Percentiles rank a stretch among this genome's conserved stretches.
phyloP scores from a whole-genome alignment of 257 asterid species.

The Solanum sejunctum region DNA sequence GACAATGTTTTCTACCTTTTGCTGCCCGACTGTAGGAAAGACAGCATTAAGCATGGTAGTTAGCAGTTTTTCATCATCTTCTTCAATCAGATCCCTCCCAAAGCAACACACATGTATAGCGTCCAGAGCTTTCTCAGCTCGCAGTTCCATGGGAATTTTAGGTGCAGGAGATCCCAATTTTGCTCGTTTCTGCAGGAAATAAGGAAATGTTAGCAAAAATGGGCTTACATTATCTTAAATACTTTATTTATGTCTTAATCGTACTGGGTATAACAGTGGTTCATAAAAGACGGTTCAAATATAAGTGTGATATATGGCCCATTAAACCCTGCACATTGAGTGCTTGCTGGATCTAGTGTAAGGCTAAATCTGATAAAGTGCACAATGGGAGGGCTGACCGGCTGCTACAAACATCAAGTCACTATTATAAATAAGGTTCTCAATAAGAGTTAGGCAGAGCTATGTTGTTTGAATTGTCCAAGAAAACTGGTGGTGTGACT shows the following conservation, averaged over 20 bases:
- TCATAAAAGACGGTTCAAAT: neutral
- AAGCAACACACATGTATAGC: conserved; percentile 72
- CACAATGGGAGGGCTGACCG: neutral
- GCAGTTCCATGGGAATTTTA: conserved; percentile 57
- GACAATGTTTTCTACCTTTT: conserved; percentile 42
- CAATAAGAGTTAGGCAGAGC: neutral
- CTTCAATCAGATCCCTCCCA: conserved; percentile 56
- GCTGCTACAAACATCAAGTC: neutral
- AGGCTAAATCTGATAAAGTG: neutral
- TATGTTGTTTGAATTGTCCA: neutral
- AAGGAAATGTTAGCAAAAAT: neutral
- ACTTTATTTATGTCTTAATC: neutral
- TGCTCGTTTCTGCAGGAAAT: conserved; percentile 44
- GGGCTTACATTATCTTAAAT: neutral
- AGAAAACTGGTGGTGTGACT: neutral
- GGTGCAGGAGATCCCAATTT: conserved; percentile 39
- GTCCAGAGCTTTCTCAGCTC: conserved; percentile 91
- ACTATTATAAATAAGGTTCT: neutral
- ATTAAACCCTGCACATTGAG: neutral
- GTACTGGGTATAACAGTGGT: neutral
- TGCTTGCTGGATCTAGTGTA: neutral
- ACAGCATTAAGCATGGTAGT: conserved; percentile 50
- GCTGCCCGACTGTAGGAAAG: conserved; percentile 52
- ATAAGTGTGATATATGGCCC: neutral
- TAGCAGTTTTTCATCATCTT: conserved; percentile 59